Percentiles rank a stretch among this genome's conserved stretches.
Conservation (phyloP, 352 stramenopile species). For the Thalassiosira mediterranea region DNA sequence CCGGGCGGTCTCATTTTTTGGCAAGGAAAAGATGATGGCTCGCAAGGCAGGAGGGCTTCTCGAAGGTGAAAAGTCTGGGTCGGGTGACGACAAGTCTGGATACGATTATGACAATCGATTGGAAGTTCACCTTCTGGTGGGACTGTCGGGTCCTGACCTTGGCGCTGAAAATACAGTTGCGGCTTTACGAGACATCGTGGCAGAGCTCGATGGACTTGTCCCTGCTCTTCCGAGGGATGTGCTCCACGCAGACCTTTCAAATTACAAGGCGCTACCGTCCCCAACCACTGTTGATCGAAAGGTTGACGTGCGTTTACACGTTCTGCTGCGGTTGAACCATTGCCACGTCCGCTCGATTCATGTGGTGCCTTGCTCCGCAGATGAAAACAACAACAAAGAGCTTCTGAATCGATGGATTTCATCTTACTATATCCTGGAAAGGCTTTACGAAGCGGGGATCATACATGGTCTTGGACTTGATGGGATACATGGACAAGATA, state of each 20-base stretch:
- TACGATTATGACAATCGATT: conserved; percentile 59
- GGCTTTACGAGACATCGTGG: conserved; percentile 22
- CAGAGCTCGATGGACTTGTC: conserved; percentile 47
- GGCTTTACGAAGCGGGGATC: conserved; percentile 37
- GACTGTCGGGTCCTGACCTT: conserved; percentile 35
- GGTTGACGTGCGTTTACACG: conserved; percentile 47
- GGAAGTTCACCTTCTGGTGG: conserved; percentile 50
- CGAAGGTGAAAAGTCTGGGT: conserved; percentile 6
- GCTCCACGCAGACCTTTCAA: conserved; percentile 14
- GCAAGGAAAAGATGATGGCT: conserved; percentile 32
- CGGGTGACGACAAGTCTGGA: neutral
- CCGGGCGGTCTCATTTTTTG: conserved; percentile 42
- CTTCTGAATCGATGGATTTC: conserved; percentile 27
- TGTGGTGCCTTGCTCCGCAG: conserved; percentile 27
- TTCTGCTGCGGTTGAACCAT: conserved; percentile 33
- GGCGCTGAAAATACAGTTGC: conserved; percentile 37
- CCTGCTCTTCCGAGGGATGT: conserved; percentile 40
- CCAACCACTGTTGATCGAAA: conserved; percentile 26
- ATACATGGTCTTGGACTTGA: conserved; percentile 51
- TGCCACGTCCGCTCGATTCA: conserved; percentile 14
- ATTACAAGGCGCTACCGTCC: conserved; percentile 11
- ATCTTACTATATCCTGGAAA: conserved; percentile 44
- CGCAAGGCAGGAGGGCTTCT: conserved; percentile 9
- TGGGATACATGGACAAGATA: conserved; percentile 21
- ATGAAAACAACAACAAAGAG: conserved; percentile 19